phyloP scores from a whole-genome alignment of 257 asterid genomes.

The Nicotiana sylvestris region DNA sequence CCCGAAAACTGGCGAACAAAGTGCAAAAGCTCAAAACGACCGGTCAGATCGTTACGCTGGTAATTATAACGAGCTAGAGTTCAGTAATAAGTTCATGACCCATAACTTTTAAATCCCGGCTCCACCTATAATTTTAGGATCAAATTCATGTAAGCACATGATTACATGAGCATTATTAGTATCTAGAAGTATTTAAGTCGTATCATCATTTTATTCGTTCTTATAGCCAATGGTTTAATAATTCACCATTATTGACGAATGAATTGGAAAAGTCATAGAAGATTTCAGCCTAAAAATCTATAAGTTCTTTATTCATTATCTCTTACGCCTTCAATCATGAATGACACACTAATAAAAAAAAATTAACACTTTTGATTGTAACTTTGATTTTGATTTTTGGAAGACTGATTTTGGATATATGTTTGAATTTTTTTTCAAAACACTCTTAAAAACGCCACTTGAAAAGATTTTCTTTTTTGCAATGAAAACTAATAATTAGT shows the following conservation, averaged over 20 bases:
- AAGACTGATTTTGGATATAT: not conserved
- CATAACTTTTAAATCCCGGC: too few relatives aligned
- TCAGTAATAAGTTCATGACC: too few relatives aligned
- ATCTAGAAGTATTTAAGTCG: not conserved
- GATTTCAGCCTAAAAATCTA: not conserved
- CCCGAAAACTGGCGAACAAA: too few relatives aligned
- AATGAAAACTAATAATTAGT: not conserved
- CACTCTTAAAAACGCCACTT: not conserved
- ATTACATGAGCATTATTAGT: not conserved
- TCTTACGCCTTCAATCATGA: not conserved
- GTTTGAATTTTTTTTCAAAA: too few relatives aligned
- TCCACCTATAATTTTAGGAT: not conserved
- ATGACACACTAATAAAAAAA: not conserved
- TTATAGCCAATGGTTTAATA: not conserved
- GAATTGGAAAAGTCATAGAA: not conserved
- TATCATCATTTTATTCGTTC: not conserved
- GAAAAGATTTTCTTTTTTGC: not conserved
- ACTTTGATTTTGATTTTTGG: too few relatives aligned
- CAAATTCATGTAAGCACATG: not conserved
- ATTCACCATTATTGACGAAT: not conserved
- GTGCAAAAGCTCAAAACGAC: too few relatives aligned
- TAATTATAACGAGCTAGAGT: too few relatives aligned
- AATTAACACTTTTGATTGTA: too few relatives aligned
- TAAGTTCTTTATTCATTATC: too few relatives aligned
- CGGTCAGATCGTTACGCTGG: too few relatives aligned